Percentiles rank a stretch among this genome's conserved stretches.
These are phyloP conservation scores for Abrus precatorius DNA, from an alignment of 306 rosid genomes.

Conservation along the genomic window DNA sequence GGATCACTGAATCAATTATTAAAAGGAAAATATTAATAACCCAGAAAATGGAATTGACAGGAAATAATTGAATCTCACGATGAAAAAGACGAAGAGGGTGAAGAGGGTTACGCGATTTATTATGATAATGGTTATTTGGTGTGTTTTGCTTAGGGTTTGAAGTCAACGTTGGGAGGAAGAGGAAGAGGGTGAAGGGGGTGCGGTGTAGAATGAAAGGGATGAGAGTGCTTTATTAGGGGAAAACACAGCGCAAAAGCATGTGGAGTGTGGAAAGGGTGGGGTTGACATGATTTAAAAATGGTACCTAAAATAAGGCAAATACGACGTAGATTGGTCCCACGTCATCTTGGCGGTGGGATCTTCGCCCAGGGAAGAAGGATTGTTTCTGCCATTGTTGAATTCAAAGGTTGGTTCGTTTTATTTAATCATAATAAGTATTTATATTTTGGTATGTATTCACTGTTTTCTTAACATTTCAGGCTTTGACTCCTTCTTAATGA, in stretches of 20 bases:
- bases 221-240: background rate
- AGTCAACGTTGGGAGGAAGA: conserved; percentile 15
- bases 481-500: background rate
- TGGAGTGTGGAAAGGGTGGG: conserved; percentile 4
- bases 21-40: background rate
- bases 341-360: too few relatives aligned
- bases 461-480: background rate
- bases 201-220: background rate
- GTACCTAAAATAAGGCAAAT: background rate
- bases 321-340: background rate
- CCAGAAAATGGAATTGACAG: conserved; percentile 4
- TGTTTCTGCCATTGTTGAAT: too few relatives aligned
- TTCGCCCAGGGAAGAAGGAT: too few relatives aligned
- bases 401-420: too few relatives aligned
- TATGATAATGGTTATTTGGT: background rate
- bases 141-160: conserved; percentile 11
- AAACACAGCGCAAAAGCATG: conserved; percentile 3
- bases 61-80: conserved; percentile 12
- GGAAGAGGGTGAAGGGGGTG: background rate
- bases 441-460: background rate
- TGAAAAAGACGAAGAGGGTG: background rate
- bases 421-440: too few relatives aligned
- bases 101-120: background rate
- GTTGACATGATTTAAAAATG: background rate
- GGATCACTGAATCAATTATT: conserved; percentile 4